These are phyloP conservation scores for Fraxinus sp. DNA, from an alignment of 305 asterid genomes.

Conservation along the genomic window DNA sequence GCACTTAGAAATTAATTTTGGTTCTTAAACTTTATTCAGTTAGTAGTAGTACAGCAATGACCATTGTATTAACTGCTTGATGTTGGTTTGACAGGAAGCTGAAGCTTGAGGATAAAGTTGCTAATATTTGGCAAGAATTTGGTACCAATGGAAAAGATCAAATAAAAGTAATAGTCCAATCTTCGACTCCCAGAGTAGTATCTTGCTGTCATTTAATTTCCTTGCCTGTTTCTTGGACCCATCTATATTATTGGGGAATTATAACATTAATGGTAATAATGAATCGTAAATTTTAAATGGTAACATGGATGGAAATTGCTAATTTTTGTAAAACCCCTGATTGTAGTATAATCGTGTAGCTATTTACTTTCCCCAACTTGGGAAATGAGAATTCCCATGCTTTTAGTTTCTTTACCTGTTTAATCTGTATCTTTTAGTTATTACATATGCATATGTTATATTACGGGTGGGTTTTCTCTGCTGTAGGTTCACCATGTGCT, in stretches of 20 bases:
- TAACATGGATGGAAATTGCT: slow-evolving; percentile 6
- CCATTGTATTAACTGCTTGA: slow-evolving; percentile 25
- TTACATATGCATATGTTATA: neutral
- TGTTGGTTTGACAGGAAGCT: slow-evolving; percentile 62
- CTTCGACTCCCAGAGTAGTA: slow-evolving; percentile 3
- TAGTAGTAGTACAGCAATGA: neutral
- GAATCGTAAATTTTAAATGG: neutral
- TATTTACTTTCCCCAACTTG: slow-evolving; percentile 14
- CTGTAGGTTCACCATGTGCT: slow-evolving; percentile 94
- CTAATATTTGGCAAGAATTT: slow-evolving; percentile 82
- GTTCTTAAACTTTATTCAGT: slow-evolving; percentile 13
- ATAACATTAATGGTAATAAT: neutral
- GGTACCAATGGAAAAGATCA: slow-evolving; percentile 74
- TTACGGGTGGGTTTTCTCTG: slow-evolving; percentile 15
- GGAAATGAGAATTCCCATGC: slow-evolving; percentile 13
- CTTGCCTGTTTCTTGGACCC: neutral
- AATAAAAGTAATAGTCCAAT: slow-evolving; percentile 60
- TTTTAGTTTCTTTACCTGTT: slow-evolving; percentile 13
- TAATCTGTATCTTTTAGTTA: neutral
- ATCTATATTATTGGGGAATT: neutral
- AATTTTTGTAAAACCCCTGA: slow-evolving; percentile 2
- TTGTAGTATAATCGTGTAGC: slow-evolving; percentile 8
- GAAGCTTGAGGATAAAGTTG: slow-evolving; percentile 74
- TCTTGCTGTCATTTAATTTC: slow-evolving; percentile 14
- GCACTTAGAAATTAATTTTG: neutral